A percentile compares a stretch with the other conserved stretches of the same genome.
Conservation (phyloP, 305 asterid species). For the Fraxinus xanthoxyloides region DNA sequence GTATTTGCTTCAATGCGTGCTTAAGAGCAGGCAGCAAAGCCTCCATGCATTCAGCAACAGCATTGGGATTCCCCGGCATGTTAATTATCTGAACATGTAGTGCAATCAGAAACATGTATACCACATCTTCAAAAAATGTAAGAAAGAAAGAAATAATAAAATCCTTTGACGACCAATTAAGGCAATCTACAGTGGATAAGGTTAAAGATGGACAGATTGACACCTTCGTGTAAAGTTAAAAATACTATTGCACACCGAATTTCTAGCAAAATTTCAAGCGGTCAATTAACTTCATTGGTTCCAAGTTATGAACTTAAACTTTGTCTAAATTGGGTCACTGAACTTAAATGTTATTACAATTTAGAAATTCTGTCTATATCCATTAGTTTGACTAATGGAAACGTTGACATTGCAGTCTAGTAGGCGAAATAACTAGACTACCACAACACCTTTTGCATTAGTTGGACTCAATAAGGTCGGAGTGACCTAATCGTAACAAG, state of each 20-base stretch:
- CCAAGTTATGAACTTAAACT: not conserved
- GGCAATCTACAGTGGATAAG: not conserved
- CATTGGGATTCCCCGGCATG: slow-evolving; percentile 99
- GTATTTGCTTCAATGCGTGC: slow-evolving; percentile 81
- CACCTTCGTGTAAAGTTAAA: not conserved
- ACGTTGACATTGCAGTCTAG: not conserved
- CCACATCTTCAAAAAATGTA: not conserved
- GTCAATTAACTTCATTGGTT: not conserved
- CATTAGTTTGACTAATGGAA: not conserved
- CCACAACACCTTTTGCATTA: not conserved
- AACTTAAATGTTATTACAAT: not conserved
- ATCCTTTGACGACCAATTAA: not conserved
- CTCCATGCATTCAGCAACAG: slow-evolving; percentile 90
- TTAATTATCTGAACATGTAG: slow-evolving; percentile 60
- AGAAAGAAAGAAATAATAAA: not conserved
- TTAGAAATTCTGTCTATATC: not conserved
- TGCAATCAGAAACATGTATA: not conserved
- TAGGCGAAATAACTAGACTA: not conserved
- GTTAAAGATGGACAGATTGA: not conserved
- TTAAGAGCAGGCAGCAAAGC: slow-evolving; percentile 82
- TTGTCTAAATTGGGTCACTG: not conserved
- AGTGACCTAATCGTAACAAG: not conserved
- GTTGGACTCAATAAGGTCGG: not conserved
- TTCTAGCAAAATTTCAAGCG: not conserved
- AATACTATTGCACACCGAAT: not conserved